Conservation (phyloP, 169 alveolate species). For the Cystoisospora suis region DNA sequence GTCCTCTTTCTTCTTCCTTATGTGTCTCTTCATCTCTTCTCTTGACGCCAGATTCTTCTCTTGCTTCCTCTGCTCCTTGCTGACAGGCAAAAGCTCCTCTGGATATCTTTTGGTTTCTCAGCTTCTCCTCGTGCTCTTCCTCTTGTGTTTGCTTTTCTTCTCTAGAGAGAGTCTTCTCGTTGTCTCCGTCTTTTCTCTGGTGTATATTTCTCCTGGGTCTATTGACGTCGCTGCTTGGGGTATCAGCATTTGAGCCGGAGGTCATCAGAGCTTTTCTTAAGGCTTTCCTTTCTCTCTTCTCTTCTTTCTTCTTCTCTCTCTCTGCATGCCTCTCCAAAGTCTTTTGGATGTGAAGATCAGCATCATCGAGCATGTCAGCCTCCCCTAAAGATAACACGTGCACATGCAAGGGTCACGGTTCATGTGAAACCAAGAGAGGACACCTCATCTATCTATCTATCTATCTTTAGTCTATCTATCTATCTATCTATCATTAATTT, state of each 20-base stretch:
- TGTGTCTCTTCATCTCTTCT: neutral
- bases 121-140: neutral
- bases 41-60: too few species aligned
- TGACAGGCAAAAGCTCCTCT: too few species aligned
- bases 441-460: too few species aligned
- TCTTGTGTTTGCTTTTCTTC: neutral
- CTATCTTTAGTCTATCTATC: too few species aligned
- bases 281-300: neutral
- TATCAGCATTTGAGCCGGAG: neutral
- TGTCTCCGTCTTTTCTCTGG: neutral
- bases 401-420: neutral
- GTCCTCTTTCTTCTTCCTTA: neutral
- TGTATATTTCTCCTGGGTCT: neutral
- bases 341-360: neutral
- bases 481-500: too few species aligned
- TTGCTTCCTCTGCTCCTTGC: too few species aligned
- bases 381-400: neutral
- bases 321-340: neutral
- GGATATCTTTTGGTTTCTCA: too few species aligned
- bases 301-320: neutral
- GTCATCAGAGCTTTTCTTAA: neutral
- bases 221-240: too few species aligned
- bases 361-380: neutral
- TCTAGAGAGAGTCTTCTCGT: neutral
- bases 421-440: too few species aligned